Evolutionary conservation across 2,329 filamentous ascomycete genomes (phyloP).

Genomic region (Clonostachys byssicola): DNA sequence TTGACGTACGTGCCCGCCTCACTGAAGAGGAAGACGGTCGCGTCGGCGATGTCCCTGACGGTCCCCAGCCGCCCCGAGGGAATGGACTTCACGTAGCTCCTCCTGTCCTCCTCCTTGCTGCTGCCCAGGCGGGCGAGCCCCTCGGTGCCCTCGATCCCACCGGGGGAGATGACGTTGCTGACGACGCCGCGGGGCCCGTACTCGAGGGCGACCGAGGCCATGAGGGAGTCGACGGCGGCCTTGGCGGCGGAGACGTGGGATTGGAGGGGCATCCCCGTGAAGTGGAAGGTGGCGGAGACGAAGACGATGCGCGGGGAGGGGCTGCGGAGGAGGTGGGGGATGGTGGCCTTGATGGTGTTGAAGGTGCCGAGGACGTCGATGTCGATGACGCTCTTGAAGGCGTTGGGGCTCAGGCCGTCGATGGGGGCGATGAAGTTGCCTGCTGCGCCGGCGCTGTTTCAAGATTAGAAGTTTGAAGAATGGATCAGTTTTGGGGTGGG

Average conservation of each 20-base stretch:
- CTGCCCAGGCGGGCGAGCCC: constrained; percentile 63
- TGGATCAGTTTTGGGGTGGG: not conserved
- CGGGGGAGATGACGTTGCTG: constrained; percentile 85
- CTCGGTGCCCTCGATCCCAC: constrained; percentile 82
- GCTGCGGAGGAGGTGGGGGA: constrained; percentile 78
- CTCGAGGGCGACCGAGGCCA: constrained; percentile 76
- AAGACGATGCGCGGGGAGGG: constrained; percentile 79
- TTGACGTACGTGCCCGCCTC: constrained; percentile 85
- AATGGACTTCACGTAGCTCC: constrained; percentile 39
- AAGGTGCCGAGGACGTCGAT: constrained; percentile 93
- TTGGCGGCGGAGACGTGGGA: constrained; percentile 90
- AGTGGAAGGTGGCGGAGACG: constrained; percentile 88
- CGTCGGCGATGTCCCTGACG: constrained; percentile 86
- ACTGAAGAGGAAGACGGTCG: constrained; percentile 84
- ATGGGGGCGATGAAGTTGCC: constrained; percentile 94
- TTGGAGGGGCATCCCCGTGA: constrained; percentile 80
- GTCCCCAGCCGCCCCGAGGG: constrained; percentile 75
- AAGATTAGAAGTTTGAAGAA: not conserved
- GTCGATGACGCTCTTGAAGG: constrained; percentile 92
- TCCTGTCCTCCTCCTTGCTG: constrained; percentile 20
- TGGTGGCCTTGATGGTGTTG: constrained; percentile 89
- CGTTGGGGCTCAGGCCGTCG: constrained; percentile 76
- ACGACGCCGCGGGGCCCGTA: constrained; percentile 85
- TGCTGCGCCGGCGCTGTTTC: constrained; percentile 78
- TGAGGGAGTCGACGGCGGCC: constrained; percentile 82